These are phyloP conservation scores for Leccinum colubrinum DNA, from an alignment of 1,284 basidiomycete species.

Conservation along the genomic window DNA sequence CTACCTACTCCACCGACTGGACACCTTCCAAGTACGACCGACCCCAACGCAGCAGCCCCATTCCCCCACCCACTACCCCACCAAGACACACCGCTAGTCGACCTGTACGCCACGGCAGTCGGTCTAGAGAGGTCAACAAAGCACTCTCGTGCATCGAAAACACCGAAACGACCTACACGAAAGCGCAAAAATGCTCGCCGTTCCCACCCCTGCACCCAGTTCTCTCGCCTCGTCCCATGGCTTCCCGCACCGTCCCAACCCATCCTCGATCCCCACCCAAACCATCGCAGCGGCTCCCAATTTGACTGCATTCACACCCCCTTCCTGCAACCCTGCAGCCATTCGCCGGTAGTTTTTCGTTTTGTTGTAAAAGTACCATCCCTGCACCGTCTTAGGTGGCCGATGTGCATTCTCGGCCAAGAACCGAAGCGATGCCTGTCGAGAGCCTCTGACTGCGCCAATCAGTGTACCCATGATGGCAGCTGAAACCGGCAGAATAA, in stretches of 20 bases:
- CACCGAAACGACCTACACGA: conserved; percentile 52
- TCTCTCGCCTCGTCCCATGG: conserved; percentile 50
- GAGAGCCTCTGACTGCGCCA: conserved; percentile 69
- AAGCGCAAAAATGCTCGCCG: conserved; percentile 54
- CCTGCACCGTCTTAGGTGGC: conserved; percentile 75
- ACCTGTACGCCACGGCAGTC: conserved; percentile 52
- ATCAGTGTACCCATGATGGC: conserved; percentile 61
- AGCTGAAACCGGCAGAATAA: conserved; percentile 53
- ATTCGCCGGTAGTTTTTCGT: conserved; percentile 87
- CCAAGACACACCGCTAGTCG: conserved; percentile 53
- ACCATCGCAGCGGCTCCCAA: conserved; percentile 55
- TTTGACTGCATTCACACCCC: conserved; percentile 53
- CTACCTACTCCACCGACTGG: conserved; percentile 10
- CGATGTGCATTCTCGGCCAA: conserved; percentile 71
- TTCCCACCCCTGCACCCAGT: conserved; percentile 63
- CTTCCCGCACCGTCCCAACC: conserved; percentile 44
- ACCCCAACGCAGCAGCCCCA: conserved; percentile 52
- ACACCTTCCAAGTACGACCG: conserved; percentile 36
- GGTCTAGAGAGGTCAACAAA: conserved; percentile 42
- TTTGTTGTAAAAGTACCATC: conserved; percentile 93
- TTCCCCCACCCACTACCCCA: conserved; percentile 47
- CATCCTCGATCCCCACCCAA: conserved; percentile 73
- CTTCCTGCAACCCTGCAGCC: conserved; percentile 69
- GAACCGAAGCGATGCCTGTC: conserved; percentile 54
- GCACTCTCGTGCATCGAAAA: neutral